Percentiles rank a stretch among this genome's conserved stretches.
phyloP scores from a whole-genome alignment of 2,329 filamentous ascomycete species.

The Nigrograna mackinnonii region DNA sequence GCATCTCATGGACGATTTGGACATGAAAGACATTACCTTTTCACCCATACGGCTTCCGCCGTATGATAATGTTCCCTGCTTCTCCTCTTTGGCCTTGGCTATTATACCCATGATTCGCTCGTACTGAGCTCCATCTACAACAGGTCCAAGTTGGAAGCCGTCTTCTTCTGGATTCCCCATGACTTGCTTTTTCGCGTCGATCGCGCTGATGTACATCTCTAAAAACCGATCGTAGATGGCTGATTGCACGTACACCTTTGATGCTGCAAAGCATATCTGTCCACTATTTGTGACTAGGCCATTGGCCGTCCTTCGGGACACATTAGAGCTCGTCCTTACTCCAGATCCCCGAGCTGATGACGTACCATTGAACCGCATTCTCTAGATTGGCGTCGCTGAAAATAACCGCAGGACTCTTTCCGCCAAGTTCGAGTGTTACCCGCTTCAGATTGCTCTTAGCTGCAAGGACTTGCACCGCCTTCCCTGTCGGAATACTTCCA shows the following conservation, averaged over 20 bases:
- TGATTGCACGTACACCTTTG: constrained; percentile 65
- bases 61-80: neutral
- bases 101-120: neutral
- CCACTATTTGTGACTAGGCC: constrained; percentile 44
- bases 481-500: constrained; percentile 59
- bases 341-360: too few species aligned
- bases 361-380: constrained; percentile 13
- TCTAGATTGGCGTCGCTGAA: constrained; percentile 57
- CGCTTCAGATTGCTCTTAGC: constrained; percentile 57
- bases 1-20: too few species aligned
- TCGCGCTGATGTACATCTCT: neutral
- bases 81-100: neutral
- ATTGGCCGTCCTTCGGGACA: constrained; percentile 49
- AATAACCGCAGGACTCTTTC: constrained; percentile 61
- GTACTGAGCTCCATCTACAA: neutral
- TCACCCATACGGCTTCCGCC: neutral
- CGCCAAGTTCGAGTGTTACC: constrained; percentile 61
- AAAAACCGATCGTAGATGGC: constrained; percentile 60
- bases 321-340: too few species aligned
- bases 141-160: neutral
- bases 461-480: constrained; percentile 57
- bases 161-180: neutral
- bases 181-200: neutral
- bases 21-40: constrained; percentile 46
- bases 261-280: constrained; percentile 36